Base-by-base conservation (phyloP, 345 rosid species). In the Acer negundo region DNA sequence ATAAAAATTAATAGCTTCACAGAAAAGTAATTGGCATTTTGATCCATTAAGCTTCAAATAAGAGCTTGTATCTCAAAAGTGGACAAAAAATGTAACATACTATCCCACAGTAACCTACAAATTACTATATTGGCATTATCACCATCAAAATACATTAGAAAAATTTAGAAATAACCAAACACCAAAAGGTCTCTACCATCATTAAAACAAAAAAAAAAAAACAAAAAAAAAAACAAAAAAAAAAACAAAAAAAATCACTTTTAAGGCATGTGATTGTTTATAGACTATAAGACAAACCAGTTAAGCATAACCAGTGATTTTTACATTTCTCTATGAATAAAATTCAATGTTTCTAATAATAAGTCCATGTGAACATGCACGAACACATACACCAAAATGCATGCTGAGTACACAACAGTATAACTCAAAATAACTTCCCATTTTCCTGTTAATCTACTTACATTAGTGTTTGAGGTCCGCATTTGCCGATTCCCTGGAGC, bases 401-500 rank as follows among this genome's bases (percentile, higher is more conserved):
- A 22, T 28, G 35, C n/a, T 10, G 6, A 16, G 49, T 22, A 35
- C 20, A 75, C 15, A n/a, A 53, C 22, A 66, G 49, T 59, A 68
- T 24, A 26, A 44, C 20, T 23, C 38, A 47, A 16, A 22, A 20
- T 51, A 69, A 69, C n/a, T 16, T 70, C 7, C 64, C 17, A 31
- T 7, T 31, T 71, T 59, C 24, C 47, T 22, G 35, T 17, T 55
- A 55, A 10, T 61, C 44, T 40, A 74, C 90, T 92, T 86, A 92
- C 98, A 80, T 80, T 82, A 71, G 84, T 75, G 76, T 84, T 93
- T 56, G 97, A 74, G 59, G 84, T 82, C 74, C 94, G 88, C 23
- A 82, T 80, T 2, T 88, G 76, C 7, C 86, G 89, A 78, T 90
- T 89, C 74, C 94, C 93, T 20, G 90, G 86, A 67, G 88, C 82